Base-by-base conservation (phyloP, 345 rosid species). In the Gossypium rotundifolium region DNA sequence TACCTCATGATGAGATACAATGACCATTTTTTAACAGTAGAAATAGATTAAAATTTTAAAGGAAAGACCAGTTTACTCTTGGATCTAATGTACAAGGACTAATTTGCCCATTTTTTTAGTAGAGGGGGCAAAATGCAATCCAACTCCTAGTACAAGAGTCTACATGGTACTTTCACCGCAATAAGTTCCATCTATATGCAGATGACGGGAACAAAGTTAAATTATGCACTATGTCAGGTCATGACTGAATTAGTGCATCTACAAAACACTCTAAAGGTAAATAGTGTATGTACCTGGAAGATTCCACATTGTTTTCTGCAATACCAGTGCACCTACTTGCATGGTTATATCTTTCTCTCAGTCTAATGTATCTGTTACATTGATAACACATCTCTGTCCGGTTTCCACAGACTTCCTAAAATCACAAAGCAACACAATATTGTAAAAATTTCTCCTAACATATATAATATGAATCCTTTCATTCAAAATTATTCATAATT, bases 361-460 rank as follows among this genome's bases (percentile, higher is more conserved):
- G 79, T 83, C 98, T 84, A 58, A 95, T 91, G 78, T 95, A 95
- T 77, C 77, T 87, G 87, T 88, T 83, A 79, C 98, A 95, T 77
- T 85, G 83, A 77, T 84, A 85, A 80, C 97, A 89, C 59, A 92
- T 94, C 82, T 95, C 97, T 17, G 99, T 95, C 51, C 99, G 85
- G 84, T 91, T 92, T 67, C 99, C 99, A 78, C 99, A 95, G 13
- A 92, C 98, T 84, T 95, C 98, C 99, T 92, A 78, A 45, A 79
- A 60, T 73, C 23, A 63, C 17, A 75, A 81, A 75, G 75, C 44
- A 81, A 65, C 2, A 18, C 23, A 44, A 20, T 17, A 62, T 73
- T 18, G 14, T 44, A 42, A 60, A 27, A 53, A 23, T 18, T 66
- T 54, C 63, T 22, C 53, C 12, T 55, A 14, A 2, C 55, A 42